Base-by-base conservation (phyloP, 1,284 basidiomycete species). In the Cutaneotrichosporon spelunceum region DNA sequence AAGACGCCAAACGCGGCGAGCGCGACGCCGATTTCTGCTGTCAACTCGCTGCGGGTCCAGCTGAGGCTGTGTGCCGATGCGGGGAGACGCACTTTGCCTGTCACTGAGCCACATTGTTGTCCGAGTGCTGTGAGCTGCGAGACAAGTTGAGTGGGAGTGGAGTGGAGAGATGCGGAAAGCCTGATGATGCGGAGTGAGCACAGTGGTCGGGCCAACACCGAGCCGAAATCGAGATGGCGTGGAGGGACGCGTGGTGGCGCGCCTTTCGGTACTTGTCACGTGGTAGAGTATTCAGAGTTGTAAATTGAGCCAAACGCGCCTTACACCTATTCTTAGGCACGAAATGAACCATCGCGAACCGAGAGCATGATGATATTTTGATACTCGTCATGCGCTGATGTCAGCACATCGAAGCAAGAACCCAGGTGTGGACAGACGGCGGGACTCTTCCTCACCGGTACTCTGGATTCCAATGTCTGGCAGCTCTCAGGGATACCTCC, bases 1-100 rank as follows among this genome's bases (percentile, higher is more conserved):
- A 97, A 83, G 47, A 86, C 87, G 63, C 96, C 96, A 71, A 97
- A 96, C n/a, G 95, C 93, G 56, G 95, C 97, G 69, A 99, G 86
- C 56, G 92, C 95, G 57, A 98, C 94, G 67, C 92, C 93, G 70
- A 95, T 94, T 82, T 95, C 93, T 96, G 67, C 33, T 29, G 54
- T 55, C 55, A 57, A 33, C 47, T 44, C 14, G 36, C 13, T 36
- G 49, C 36, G 5, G 13, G 9, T 6, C 21, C n/a, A 24, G 24
- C 34, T 3, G 23, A 26, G 50, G 19, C n/a, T 16, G 16, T 21
- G 30, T 29, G 23, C 16, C 7, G 30, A 34, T 14, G 11, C 24
- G 19, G 47, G 27, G 26, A 52, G 8, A 70, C 84, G 60, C 39
- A 87, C 87, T 88, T 77, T 88, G 86, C 63, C 81, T 81, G 70